These are phyloP conservation scores for Citrus sp. DNA, from an alignment of 345 rosid genomes.

Conservation along the genomic window DNA sequence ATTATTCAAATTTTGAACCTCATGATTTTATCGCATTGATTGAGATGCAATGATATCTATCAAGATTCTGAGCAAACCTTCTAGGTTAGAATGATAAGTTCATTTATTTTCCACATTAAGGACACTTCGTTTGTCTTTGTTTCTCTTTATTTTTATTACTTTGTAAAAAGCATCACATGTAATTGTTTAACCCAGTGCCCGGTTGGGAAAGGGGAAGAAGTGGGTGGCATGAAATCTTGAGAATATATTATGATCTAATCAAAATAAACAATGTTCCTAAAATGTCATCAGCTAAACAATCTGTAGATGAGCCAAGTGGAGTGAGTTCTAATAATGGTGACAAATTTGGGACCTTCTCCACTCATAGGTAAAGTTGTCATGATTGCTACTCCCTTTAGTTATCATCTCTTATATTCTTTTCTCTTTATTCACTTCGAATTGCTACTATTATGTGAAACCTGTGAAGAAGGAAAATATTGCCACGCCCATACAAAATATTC, in stretches of 20 bases:
- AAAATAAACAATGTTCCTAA: slow-evolving; percentile 1
- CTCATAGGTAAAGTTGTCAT: not conserved
- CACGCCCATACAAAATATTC: not conserved
- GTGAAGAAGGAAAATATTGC: not conserved
- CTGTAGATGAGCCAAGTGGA: not conserved
- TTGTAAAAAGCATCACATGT: not conserved
- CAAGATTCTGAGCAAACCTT: not conserved
- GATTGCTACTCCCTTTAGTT: not conserved
- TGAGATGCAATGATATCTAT: not conserved
- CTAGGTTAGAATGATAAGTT: not conserved
- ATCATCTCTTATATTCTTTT: not conserved
- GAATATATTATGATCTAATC: not conserved
- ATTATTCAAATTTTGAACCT: slow-evolving; percentile 2
- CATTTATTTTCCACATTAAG: not conserved
- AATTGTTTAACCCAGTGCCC: not conserved
- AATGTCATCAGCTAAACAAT: not conserved
- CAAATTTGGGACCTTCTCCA: not conserved
- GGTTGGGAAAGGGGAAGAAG: not conserved
- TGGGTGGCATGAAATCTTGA: not conserved
- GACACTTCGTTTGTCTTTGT: not conserved
- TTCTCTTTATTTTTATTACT: not conserved
- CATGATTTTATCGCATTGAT: not conserved
- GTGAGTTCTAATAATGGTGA: not conserved
- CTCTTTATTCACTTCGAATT: not conserved
- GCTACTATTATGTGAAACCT: not conserved